Conservation (phyloP, 495 filamentous ascomycete genomes). For the Annulohypoxylon moriforme region DNA sequence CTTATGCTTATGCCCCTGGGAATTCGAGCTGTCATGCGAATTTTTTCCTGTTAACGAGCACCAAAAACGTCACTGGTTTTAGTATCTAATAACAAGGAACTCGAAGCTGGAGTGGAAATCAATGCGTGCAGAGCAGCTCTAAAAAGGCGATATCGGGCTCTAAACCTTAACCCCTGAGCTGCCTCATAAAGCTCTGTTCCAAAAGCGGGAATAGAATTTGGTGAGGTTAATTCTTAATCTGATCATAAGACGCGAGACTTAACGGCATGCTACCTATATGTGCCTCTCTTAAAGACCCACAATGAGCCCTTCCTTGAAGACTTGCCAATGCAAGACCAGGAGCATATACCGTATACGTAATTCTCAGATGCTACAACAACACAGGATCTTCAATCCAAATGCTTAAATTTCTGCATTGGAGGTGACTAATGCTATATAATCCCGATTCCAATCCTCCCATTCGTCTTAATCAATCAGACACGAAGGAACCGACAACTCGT, state of each 20-base stretch:
- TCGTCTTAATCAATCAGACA: background rate
- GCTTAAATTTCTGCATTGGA: background rate
- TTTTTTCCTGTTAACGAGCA: background rate
- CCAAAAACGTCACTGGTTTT: background rate
- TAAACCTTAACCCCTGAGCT: background rate
- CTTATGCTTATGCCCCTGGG: background rate
- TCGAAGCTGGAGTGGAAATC: background rate
- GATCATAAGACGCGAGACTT: background rate
- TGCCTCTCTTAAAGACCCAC: conserved; percentile 9
- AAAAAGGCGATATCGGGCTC: background rate
- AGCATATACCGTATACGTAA: background rate
- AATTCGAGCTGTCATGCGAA: no score
- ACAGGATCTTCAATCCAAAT: background rate
- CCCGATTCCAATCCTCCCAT: background rate
- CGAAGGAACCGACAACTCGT: background rate
- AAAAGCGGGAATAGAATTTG: no score
- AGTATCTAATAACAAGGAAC: background rate
- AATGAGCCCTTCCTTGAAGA: background rate
- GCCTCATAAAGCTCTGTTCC: no score
- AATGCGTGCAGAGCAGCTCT: background rate
- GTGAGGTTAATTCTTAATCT: background rate
- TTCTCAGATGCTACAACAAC: background rate
- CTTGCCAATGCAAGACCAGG: background rate
- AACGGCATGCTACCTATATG: background rate
- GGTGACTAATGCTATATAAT: conserved; percentile 3